Evolutionary conservation across 805 yeast genomes (phyloP), one percentile per base, ranked within the genome.

Genomic region (Dipodascus albidus): DNA sequence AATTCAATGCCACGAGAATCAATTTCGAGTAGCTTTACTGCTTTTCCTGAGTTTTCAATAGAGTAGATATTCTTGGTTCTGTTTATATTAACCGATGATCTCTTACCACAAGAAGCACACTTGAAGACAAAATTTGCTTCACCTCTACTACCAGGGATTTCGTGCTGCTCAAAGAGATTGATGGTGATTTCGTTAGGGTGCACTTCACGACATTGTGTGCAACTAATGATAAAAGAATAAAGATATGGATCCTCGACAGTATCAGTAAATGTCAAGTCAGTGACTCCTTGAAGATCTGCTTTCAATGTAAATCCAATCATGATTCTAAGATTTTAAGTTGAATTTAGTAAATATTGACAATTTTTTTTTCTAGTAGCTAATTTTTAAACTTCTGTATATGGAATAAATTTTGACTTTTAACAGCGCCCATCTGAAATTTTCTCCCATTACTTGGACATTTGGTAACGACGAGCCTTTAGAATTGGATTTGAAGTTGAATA

Each of bases 1-100:
- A 89, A 70, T 51, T 87, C 95, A 47, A 87, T 67, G 2, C 99
- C 99, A 60, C 99, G 80, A 50, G 89, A 77, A 62, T 93, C 98
- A 53, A 93, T 79, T 47, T 80, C 80, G 27, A 89, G 71, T 27
- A 90, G 63, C 1, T 66, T 65, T 6, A 72, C 76, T 48, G 72
- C 64, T 58, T 75, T 72, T 2, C 74, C 77, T 27, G 62, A 52
- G 24, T 56, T 17, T n/a, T 47, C 49, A n/a, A 4, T 22, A 15
- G 31, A 20, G 19, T 47, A 47, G 19, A 22, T 8, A 9, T 23
- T 49, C 14, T 48, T 41, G 35, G 44, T 21, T 50, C 53, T 22
- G 14, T 23, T 22, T 19, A 70, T 64, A 4, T 53, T 57, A 17
- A 70, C 64, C 8, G 70, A 66, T 21, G 67, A 62, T 23, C 67